Percentiles rank a stretch among this genome's conserved stretches.
phyloP scores from a whole-genome alignment of 2,329 filamentous ascomycete genomes.

The Bertia moriformis region DNA sequence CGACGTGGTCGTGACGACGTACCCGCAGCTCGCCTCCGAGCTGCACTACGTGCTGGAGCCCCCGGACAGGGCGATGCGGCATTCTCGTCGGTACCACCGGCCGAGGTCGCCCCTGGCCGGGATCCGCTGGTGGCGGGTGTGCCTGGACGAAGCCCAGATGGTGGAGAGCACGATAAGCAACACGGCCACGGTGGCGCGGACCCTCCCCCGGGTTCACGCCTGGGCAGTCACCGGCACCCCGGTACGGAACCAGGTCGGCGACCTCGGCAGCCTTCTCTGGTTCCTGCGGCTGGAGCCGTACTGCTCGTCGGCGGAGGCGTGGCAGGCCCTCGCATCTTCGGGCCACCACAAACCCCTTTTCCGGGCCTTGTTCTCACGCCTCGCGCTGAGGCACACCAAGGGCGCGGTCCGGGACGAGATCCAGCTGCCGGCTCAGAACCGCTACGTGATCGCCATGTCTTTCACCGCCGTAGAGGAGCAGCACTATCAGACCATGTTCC shows the following conservation, averaged over 20 bases:
- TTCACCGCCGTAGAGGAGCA: not conserved
- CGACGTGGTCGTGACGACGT: constrained; percentile 51
- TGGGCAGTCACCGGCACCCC: constrained; percentile 92
- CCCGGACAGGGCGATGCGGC: constrained; percentile 53
- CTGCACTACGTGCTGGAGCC: constrained; percentile 61
- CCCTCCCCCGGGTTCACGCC: constrained; percentile 70
- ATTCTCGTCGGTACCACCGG: constrained; percentile 49
- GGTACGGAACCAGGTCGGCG: constrained; percentile 61
- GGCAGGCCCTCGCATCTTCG: constrained; percentile 51
- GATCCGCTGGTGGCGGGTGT: constrained; percentile 77
- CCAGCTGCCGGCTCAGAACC: not conserved
- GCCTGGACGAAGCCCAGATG: constrained; percentile 74
- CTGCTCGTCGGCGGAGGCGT: constrained; percentile 45
- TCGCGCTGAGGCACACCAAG: constrained; percentile 36
- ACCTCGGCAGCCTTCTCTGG: constrained; percentile 65
- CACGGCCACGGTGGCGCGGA: constrained; percentile 64
- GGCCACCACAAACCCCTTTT: constrained; percentile 53
- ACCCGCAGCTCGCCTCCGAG: constrained; percentile 60
- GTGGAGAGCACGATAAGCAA: constrained; percentile 77
- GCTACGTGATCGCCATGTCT: not conserved
- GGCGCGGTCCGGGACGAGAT: not conserved
- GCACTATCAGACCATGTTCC: not conserved
- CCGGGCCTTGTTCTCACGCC: constrained; percentile 49
- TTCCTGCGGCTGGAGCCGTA: constrained; percentile 74
- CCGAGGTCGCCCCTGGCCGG: constrained; percentile 64